A percentile compares a stretch with the other conserved stretches of the same genome.
Evolutionary conservation across 768 basidiomycete genomes (phyloP).

Genomic region (Boletus reticuloceps): DNA sequence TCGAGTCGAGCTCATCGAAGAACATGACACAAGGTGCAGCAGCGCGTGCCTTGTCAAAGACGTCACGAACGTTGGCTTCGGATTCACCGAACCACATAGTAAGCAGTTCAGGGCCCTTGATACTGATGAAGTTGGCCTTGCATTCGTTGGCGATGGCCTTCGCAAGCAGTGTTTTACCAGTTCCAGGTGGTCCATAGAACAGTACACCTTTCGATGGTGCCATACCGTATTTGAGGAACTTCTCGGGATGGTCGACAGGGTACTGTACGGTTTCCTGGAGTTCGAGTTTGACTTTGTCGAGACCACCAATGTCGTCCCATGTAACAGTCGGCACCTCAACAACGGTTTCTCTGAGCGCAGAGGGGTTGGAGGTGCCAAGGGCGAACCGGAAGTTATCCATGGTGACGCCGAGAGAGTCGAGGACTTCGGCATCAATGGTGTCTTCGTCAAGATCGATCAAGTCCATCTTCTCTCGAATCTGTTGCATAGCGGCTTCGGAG

Average conservation of each 20-base stretch:
- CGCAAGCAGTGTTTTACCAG: slow-evolving; percentile 97
- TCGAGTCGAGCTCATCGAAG: slow-evolving; percentile 99
- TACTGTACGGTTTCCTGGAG: slow-evolving; percentile 99
- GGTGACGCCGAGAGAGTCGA: slow-evolving; percentile 97
- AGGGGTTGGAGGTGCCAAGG: slow-evolving; percentile 95
- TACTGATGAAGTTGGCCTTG: slow-evolving; percentile 99
- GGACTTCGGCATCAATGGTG: slow-evolving; percentile 98
- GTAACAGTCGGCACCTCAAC: slow-evolving; percentile 98
- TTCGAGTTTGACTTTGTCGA: slow-evolving; percentile 99
- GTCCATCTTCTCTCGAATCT: slow-evolving; percentile 99
- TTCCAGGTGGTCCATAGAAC: slow-evolving; percentile 99
- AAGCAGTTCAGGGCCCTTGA: slow-evolving; percentile 98
- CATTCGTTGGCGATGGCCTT: slow-evolving; percentile 99
- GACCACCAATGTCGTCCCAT: slow-evolving; percentile 99
- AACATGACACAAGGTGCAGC: slow-evolving; percentile 99
- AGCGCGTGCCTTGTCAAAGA: slow-evolving; percentile 99
- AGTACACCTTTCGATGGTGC: slow-evolving; percentile 98
- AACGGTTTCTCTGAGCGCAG: slow-evolving; percentile 97
- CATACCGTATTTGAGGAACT: slow-evolving; percentile 99
- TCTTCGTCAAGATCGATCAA: slow-evolving; percentile 94
- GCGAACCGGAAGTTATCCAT: slow-evolving; percentile 99
- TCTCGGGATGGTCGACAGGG: slow-evolving; percentile 99
- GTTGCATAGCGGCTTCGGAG: slow-evolving; percentile 99
- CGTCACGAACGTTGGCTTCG: slow-evolving; percentile 98
- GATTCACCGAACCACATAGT: slow-evolving; percentile 99